Evolutionary conservation across 2,329 filamentous ascomycete genomes (phyloP).

Genomic region (Neofusicoccum laricinum): DNA sequence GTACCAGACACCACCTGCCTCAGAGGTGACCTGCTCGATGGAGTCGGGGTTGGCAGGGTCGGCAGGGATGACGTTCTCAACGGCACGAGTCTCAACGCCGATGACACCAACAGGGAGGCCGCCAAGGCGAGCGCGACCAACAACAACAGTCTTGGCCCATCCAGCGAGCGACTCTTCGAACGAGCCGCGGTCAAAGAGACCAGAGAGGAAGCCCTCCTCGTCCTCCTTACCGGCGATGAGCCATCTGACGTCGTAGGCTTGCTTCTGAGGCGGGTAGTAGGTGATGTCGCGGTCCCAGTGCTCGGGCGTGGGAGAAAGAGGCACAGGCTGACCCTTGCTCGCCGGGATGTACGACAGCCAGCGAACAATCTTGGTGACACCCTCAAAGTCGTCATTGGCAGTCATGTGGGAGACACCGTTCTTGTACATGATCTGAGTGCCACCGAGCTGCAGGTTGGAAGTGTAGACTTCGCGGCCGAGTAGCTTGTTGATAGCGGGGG

Average conservation of each 20-base stretch:
- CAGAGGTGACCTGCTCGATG: constrained; percentile 89
- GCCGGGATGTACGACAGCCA: constrained; percentile 98
- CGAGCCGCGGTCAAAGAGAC: constrained; percentile 94
- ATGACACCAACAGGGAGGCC: constrained; percentile 99
- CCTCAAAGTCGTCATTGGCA: constrained; percentile 94
- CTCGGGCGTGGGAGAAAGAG: constrained; percentile 83
- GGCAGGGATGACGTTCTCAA: constrained; percentile 95
- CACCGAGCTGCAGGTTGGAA: constrained; percentile 97
- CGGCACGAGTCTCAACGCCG: constrained; percentile 88
- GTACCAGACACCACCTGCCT: constrained; percentile 99
- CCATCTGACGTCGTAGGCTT: constrained; percentile 89
- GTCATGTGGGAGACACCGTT: constrained; percentile 99
- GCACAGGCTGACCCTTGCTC: constrained; percentile 87
- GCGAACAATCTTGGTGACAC: constrained; percentile 95
- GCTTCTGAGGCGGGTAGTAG: constrained; percentile 76
- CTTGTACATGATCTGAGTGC: constrained; percentile 99
- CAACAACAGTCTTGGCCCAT: constrained; percentile 95
- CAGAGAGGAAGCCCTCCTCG: constrained; percentile 79
- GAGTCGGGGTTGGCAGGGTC: constrained; percentile 98
- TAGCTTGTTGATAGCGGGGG: constrained; percentile 95
- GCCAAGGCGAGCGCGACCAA: constrained; percentile 91
- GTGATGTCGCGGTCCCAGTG: constrained; percentile 89
- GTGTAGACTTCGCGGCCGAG: constrained; percentile 98
- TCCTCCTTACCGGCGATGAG: constrained; percentile 86
- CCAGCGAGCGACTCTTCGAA: constrained; percentile 96